Base-by-base conservation (phyloP, 768 basidiomycete genomes). In the Boletus reticuloceps region DNA sequence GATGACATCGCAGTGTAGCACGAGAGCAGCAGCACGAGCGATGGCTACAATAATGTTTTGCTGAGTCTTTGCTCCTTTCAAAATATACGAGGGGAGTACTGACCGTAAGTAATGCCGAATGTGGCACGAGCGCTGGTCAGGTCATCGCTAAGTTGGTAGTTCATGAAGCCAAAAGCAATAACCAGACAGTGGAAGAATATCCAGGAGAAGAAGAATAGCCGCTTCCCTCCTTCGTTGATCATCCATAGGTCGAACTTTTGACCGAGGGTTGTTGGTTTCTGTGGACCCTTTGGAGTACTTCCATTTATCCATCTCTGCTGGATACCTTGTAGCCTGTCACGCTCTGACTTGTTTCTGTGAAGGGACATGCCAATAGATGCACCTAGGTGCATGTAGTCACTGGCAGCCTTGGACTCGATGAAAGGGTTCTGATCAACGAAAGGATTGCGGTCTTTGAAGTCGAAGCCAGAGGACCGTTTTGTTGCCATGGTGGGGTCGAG, bases 1-100 rank as follows among this genome's bases (percentile, higher is more conserved):
- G 59, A 91, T 84, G 56, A 93, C 86, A 72, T 97, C 91, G 64
- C 96, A 80, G 64, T 97, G 93, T 10, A 97, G 82, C 47, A 95
- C 84, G 43, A 97, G 85, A 6, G 95, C 96, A 41, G 94, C 89
- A 4, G 87, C 73, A 71, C 94, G 87, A 46, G 95, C 94, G 61
- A 91, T 88, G 42, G 86, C 94, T 95, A 45, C 4, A 32, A 40
- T 8, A 36, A 46, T 17, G 27, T 4, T 20, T 27, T 32, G 20
- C 60, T 12, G 17, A 52, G 51, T 34, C 6, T 8, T 38, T 42
- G 47, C 41, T 50, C 27, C n/a, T 12, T n/a, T 1, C 11, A 34
- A 38, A 39, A 9, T 9, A 27, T 27, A 41, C 8, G n/a, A 32
- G 49, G 19, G 20, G 27, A 19, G 52, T 27, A 75, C 81, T 68